A percentile compares a stretch with the other conserved stretches of the same genome.
Evolutionary conservation across 2,329 filamentous ascomycete species (phyloP).

Genomic region (Plectosphaerella cucumerina): DNA sequence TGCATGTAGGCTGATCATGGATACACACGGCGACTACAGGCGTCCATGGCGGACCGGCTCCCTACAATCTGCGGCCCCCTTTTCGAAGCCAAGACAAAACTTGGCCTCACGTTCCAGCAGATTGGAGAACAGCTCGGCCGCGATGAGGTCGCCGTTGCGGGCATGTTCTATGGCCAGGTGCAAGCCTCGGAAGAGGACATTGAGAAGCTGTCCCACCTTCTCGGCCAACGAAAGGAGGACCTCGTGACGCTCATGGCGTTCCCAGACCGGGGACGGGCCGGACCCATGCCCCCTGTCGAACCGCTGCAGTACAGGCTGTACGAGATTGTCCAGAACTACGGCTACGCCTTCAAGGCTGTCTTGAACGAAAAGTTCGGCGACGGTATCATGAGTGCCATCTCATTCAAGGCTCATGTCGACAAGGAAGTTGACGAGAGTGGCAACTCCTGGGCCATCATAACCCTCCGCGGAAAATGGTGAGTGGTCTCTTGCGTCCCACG

Average conservation of each 20-base stretch:
- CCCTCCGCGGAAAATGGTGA: slow-evolving; percentile 78
- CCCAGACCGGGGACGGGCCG: slow-evolving; percentile 73
- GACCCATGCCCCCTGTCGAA: slow-evolving; percentile 81
- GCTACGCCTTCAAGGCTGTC: slow-evolving; percentile 91
- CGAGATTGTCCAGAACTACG: slow-evolving; percentile 96
- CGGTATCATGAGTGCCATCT: slow-evolving; percentile 96
- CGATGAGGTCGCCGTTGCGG: slow-evolving; percentile 79
- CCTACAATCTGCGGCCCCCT: slow-evolving; percentile 68
- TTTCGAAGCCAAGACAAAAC: slow-evolving; percentile 74
- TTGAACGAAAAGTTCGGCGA: slow-evolving; percentile 93
- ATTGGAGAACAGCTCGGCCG: slow-evolving; percentile 72
- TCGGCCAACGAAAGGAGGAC: slow-evolving; percentile 52
- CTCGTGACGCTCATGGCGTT: slow-evolving; percentile 64
- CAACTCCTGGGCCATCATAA: slow-evolving; percentile 79
- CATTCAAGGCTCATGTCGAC: slow-evolving; percentile 85
- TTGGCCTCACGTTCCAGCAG: slow-evolving; percentile 72
- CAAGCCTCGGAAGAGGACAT: slow-evolving; percentile 66
- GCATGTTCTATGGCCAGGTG: slow-evolving; percentile 86
- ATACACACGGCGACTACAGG: slow-evolving; percentile 41
- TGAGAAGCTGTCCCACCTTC: slow-evolving; percentile 59
- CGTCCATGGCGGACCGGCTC: slow-evolving; percentile 63
- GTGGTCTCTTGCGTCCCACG: slow-evolving; percentile 19
- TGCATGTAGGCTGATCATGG: slow-evolving; percentile 1
- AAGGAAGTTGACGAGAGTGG: slow-evolving; percentile 88
- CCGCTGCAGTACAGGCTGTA: slow-evolving; percentile 87